phyloP scores from a whole-genome alignment of 192 early-diverging fungal species.

The Entomortierella parvispora region DNA sequence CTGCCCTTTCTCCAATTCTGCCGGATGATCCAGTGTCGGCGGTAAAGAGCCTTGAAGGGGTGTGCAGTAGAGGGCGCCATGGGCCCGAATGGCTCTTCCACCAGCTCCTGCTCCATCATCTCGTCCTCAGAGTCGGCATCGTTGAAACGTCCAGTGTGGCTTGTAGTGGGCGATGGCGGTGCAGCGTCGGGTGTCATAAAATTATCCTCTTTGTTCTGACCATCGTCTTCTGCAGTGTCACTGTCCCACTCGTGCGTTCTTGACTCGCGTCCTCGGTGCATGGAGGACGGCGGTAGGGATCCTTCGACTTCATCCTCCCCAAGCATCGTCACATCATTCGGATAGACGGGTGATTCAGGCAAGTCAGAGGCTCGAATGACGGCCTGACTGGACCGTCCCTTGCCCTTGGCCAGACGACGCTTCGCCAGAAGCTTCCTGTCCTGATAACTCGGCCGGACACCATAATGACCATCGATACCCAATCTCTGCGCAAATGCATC shows the following conservation, averaged over 20 bases:
- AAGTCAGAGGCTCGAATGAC: constrained; percentile 33
- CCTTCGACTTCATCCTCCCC: constrained; percentile 38
- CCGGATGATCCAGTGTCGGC: constrained; percentile 79
- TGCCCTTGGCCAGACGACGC: constrained; percentile 25
- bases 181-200: constrained; percentile 35
- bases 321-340: constrained; percentile 48
- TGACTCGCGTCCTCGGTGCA: neutral
- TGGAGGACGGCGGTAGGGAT: neutral
- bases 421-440: constrained; percentile 29
- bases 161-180: constrained; percentile 28
- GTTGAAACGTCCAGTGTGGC: constrained; percentile 47
- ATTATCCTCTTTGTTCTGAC: constrained; percentile 50
- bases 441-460: constrained; percentile 39
- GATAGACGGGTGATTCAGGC: constrained; percentile 42
- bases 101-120: constrained; percentile 22
- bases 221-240: constrained; percentile 55
- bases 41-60: constrained; percentile 84
- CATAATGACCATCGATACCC: constrained; percentile 50
- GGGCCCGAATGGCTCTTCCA: constrained; percentile 51
- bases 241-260: constrained; percentile 46
- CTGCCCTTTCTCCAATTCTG: constrained; percentile 86
- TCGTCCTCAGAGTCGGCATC: constrained; percentile 40
- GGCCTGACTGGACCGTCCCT: constrained; percentile 21
- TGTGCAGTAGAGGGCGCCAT: constrained; percentile 53
- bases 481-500: constrained; percentile 48